Percentiles rank a stretch among this genome's conserved stretches.
phyloP scores from a whole-genome alignment of 2,329 filamentous ascomycete genomes.

The Alternaria sp. region DNA sequence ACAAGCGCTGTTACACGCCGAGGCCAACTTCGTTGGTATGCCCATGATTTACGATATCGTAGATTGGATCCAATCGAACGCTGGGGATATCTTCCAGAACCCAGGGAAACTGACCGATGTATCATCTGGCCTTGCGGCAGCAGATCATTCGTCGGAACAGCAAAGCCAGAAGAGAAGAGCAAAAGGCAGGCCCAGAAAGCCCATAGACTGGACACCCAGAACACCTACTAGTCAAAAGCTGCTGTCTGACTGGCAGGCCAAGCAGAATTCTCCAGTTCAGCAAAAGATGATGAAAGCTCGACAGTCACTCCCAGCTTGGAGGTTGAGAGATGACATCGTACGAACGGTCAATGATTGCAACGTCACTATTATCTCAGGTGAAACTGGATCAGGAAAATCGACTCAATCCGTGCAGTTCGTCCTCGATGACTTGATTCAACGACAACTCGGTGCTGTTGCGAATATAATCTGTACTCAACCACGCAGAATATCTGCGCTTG shows the following conservation, averaged over 20 bases:
- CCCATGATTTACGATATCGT: conserved; percentile 91
- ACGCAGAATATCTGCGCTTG: conserved; percentile 90
- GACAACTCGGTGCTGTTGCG: conserved; percentile 75
- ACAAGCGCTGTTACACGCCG: conserved; percentile 75
- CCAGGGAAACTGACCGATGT: conserved; percentile 88
- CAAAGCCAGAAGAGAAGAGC: conserved; percentile 24
- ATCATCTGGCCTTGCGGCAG: conserved; percentile 74
- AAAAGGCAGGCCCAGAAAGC: conserved; percentile 52
- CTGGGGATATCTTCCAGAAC: conserved; percentile 81
- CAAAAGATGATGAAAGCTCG: conserved; percentile 79
- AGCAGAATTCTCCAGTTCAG: conserved; percentile 71
- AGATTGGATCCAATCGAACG: conserved; percentile 89
- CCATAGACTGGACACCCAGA: conserved; percentile 72
- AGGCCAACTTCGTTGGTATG: conserved; percentile 77
- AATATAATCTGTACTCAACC: conserved; percentile 98
- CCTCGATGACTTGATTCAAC: conserved; percentile 85
- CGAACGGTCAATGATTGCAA: conserved; percentile 78
- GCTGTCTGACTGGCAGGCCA: conserved; percentile 70
- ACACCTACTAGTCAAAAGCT: conserved; percentile 66
- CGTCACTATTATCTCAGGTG: conserved; percentile 95
- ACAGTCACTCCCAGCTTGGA: conserved; percentile 85
- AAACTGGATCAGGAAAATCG: conserved; percentile 96
- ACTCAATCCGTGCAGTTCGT: conserved; percentile 98
- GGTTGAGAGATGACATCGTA: conserved; percentile 79
- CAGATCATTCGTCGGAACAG: conserved; percentile 44